Base-by-base conservation (phyloP, 805 yeast genomes). In the Wickerhamiella vanderwaltii region DNA sequence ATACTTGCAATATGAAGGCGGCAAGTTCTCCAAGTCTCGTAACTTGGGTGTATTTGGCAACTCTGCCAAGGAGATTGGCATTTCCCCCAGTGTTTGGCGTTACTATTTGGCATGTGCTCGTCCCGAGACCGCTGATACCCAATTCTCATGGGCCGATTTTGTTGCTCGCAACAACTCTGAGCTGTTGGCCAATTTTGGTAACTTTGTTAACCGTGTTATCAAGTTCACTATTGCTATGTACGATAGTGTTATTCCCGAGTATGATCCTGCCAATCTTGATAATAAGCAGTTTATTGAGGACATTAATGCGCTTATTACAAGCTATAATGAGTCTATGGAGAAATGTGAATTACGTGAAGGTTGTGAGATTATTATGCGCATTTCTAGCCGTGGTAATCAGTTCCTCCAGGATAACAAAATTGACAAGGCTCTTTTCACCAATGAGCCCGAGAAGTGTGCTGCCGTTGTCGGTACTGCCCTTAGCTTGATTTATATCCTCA, bases 41-140 rank as follows among this genome's bases (percentile, higher is more conserved):
- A 91, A 91, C 52, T 73, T 88, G 47, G 99, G 99, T 64, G 99
- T 91, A 33, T 91, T 91, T 58, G 99, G 99, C 58, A 88, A 88
- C 66, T 87, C 84, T 57, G 99, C 97, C 31, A 76, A 85, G 64
- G 95, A 83, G 28, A 83, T 94, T 28, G 95, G 95, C 29, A 63
- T 91, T 25, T 68, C 93, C 3, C 77, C 96, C 34, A 80, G 94
- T 33, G 96, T 91, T 30, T 91, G 98, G 98, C 78, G 99, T 71
- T 91, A 88, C 64, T 91, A 91, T 63, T 71, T 91, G 60, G 80
- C 94, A 3, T 73, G 86, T 34, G 76, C 87, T 25, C 77, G 99
- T 62, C 99, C 99, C 24, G 99, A 91, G 68, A 69, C 86, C 32
- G 77, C 93, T 37, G 99, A 91, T 63, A 79, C 98, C 18, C 95